Evolutionary conservation across 208 protist species (phyloP), one percentile per base, ranked within the genome.

Genomic region (Phytomonas sp.): DNA sequence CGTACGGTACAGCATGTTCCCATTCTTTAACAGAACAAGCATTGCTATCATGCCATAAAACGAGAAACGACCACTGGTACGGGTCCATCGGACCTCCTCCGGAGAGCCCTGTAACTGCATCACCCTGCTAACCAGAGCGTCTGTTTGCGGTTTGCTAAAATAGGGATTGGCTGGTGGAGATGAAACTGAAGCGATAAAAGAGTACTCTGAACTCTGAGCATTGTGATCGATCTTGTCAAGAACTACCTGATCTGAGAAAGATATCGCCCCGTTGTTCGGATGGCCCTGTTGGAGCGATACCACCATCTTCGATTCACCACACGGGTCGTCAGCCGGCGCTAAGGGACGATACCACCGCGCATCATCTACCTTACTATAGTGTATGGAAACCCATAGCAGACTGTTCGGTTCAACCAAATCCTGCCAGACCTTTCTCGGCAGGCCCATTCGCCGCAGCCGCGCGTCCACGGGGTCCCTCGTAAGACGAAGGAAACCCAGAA

Each of bases 1-100:
- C 42, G 81, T 59, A 0, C 89, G 75, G 71, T 86, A 91, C 36
- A 84, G 65, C 63, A 80, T 66, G 6, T 74, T 71, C 7, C 85
- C 80, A 64, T 77, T 87, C 70, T 92, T 94, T 87, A 86, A 92
- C 56, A 78, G 73, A 29, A 94, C 71, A 63, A 94, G 69, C 80
- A 81, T 87, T 23, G 77, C 77, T 23, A 85, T 29, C 56, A 85
- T 74, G 42, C 89, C 89, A 74, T 88, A 91, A 3, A 69, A 56
- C 29, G 76, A 73, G 8, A 82, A 81, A 16, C 89, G 84, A 34
- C 81, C 81, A 6, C 29, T 75, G 11, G 84, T 86, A 16, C 70
- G 62, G 34, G 78, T 71, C 89, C 89, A 94, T 31, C 89, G 84
- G 32, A 83, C 72, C 69, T 94, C 83, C 16, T 86, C 83, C 31